These are phyloP conservation scores for Firmiana major DNA, from an alignment of 345 rosid species.

Conservation along the genomic window DNA sequence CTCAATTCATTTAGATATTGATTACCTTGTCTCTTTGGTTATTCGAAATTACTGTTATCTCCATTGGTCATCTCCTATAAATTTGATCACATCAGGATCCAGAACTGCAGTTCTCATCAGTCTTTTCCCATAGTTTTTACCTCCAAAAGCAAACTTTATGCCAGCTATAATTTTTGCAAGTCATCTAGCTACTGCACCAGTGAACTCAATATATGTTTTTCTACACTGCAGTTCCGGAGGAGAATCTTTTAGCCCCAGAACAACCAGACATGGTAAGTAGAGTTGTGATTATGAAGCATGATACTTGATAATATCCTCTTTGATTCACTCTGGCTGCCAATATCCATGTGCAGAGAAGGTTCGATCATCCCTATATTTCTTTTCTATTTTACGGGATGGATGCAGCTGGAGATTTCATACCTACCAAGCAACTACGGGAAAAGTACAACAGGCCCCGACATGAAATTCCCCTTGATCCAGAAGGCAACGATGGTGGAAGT, in stretches of 20 bases:
- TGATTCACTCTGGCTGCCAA: background rate
- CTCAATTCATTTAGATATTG: background rate
- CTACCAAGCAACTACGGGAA: slow-evolving; percentile 86
- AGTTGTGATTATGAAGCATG: background rate
- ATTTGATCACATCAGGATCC: background rate
- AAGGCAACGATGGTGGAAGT: slow-evolving; percentile 41
- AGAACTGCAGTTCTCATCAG: background rate
- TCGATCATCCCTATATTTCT: slow-evolving; percentile 84
- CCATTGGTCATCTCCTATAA: background rate
- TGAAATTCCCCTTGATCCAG: slow-evolving; percentile 61
- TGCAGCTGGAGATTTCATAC: slow-evolving; percentile 86
- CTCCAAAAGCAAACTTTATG: background rate
- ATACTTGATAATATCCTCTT: background rate
- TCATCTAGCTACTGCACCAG: slow-evolving; percentile 3
- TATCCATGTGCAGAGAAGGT: slow-evolving; percentile 59
- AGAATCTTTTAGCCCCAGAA: slow-evolving; percentile 60
- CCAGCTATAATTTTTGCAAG: background rate
- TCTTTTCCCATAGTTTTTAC: background rate
- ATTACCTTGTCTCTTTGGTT: too few species aligned
- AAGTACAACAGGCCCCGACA: slow-evolving; percentile 70
- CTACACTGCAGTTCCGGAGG: slow-evolving; percentile 80
- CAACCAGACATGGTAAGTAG: slow-evolving; percentile 59
- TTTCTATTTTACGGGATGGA: slow-evolving; percentile 82
- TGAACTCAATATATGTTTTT: slow-evolving; percentile 6
- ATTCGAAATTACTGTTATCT: background rate